Evolutionary conservation across 768 basidiomycete species (phyloP).

Genomic region (Leccinum obscurum): DNA sequence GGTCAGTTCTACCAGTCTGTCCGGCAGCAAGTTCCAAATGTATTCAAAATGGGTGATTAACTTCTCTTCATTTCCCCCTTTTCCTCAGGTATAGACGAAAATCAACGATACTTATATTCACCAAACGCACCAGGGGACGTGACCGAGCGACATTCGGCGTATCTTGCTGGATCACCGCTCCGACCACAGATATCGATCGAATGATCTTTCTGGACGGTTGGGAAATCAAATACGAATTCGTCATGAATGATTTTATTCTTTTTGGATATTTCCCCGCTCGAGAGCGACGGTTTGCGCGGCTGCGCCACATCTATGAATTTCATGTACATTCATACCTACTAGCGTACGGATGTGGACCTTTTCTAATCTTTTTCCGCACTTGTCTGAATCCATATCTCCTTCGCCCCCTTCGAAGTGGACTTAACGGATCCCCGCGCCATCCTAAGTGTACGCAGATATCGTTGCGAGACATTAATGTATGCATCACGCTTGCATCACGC

Average conservation of each 20-base stretch:
- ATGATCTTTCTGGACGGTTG: conserved; percentile 32
- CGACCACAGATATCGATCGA: conserved; percentile 78
- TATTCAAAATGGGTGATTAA: conserved; percentile 40
- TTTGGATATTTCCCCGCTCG: conserved; percentile 5
- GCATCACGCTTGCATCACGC: too few species aligned
- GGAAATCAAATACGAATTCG: neutral
- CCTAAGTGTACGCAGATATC: neutral
- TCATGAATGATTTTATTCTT: conserved; percentile 1
- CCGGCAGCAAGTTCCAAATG: conserved; percentile 22
- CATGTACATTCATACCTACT: conserved; percentile 13
- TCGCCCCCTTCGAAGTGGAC: neutral
- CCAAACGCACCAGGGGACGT: conserved; percentile 44
- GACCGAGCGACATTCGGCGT: conserved; percentile 44
- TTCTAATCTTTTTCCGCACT: conserved; percentile 4
- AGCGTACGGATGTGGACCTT: conserved; percentile 15
- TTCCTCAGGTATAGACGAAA: conserved; percentile 47
- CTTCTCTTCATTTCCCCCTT: conserved; percentile 4
- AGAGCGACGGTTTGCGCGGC: neutral
- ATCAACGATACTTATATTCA: conserved; percentile 44
- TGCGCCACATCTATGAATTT: conserved; percentile 8
- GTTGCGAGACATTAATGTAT: neutral
- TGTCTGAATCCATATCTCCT: conserved; percentile 12
- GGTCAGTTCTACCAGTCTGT: conserved; percentile 55
- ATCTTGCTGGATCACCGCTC: conserved; percentile 35
- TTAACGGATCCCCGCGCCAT: neutral